These are phyloP conservation scores for Syzygium grande DNA, from an alignment of 345 rosid genomes.

Conservation along the genomic window DNA sequence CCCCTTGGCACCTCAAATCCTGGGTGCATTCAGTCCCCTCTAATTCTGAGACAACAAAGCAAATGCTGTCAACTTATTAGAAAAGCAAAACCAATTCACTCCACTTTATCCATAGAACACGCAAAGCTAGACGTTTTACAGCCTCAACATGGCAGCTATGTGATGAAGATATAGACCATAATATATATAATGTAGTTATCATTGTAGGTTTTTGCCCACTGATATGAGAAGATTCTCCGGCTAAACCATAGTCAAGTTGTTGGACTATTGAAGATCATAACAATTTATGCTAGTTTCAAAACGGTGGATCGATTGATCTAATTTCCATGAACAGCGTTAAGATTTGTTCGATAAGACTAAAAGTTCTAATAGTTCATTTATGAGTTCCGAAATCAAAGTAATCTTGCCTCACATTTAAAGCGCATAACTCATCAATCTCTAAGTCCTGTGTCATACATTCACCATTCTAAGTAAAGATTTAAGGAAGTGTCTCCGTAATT, in stretches of 20 bases:
- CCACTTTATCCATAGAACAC: not conserved
- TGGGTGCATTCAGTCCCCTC: too few relatives aligned
- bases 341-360: fast-evolving
- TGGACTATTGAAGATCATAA: not conserved
- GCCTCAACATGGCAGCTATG: not conserved
- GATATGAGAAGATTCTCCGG: not conserved
- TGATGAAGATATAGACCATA: not conserved
- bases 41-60: not conserved
- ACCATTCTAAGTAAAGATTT: not conserved
- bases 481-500: not conserved
- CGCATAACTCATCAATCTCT: not conserved
- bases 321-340: not conserved
- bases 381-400: not conserved
- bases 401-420: not conserved
- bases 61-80: not conserved
- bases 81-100: not conserved
- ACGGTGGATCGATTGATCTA: not conserved
- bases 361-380: not conserved
- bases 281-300: not conserved
- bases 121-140: not conserved
- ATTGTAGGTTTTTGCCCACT: not conserved
- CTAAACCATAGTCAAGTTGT: not conserved
- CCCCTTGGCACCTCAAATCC: not conserved
- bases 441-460: not conserved
- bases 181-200: not conserved